Conservation (phyloP, 1,139 yeast genomes). For the Protomyces lactucae-debilis region DNA sequence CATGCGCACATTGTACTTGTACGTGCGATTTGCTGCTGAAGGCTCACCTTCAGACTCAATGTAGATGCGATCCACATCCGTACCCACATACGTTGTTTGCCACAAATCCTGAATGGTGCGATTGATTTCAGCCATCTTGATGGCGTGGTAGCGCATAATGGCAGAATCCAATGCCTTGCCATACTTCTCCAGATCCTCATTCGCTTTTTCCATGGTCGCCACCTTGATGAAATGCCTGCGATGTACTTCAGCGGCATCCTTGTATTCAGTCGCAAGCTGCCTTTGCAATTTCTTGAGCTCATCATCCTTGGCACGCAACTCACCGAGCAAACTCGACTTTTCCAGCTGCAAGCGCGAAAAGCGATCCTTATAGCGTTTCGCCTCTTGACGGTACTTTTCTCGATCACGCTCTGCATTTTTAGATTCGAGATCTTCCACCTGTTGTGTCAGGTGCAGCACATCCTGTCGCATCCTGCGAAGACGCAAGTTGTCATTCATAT, state of each 20-base stretch:
- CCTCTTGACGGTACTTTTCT: conserved; percentile 58
- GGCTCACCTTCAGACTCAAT: conserved; percentile 75
- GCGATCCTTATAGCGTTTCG: conserved; percentile 51
- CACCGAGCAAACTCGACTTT: conserved; percentile 67
- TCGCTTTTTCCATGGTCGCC: conserved; percentile 72
- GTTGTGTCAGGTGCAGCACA: conserved; percentile 39
- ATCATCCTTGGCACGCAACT: conserved; percentile 72
- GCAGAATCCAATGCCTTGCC: conserved; percentile 83
- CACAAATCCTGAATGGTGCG: conserved; percentile 82
- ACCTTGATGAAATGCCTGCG: conserved; percentile 69
- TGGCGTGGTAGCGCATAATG: conserved; percentile 84
- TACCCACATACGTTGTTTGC: conserved; percentile 90
- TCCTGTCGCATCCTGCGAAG: conserved; percentile 45
- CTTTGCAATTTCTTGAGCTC: conserved; percentile 54
- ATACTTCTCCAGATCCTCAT: conserved; percentile 77
- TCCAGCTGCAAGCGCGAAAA: conserved; percentile 59
- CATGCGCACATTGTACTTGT: conserved; percentile 94
- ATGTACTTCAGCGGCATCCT: conserved; percentile 58
- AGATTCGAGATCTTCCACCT: conserved; percentile 47
- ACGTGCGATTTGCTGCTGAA: conserved; percentile 61
- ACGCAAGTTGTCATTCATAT: conserved; percentile 54
- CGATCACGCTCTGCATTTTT: conserved; percentile 62
- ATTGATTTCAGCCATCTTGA: conserved; percentile 91
- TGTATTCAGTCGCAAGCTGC: conserved; percentile 67
- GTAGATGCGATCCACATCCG: conserved; percentile 91